Conservation (phyloP, 2,329 filamentous ascomycete genomes). For the Moelleriella libera region DNA sequence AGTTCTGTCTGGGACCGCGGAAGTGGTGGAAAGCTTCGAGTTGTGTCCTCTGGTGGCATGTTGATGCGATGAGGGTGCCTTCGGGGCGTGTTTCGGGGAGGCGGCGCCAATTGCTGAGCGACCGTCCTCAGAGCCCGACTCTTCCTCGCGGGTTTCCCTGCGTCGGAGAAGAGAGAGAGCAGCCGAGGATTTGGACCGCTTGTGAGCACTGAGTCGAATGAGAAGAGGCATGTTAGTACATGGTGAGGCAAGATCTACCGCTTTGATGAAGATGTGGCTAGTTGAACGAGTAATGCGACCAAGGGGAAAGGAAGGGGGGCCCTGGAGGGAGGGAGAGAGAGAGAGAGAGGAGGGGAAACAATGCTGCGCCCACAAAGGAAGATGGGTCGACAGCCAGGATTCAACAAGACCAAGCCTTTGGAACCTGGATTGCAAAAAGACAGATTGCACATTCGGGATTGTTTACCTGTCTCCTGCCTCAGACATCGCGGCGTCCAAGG, state of each 20-base stretch:
- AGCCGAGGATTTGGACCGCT: conserved; percentile 38
- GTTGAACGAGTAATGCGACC: too few species aligned
- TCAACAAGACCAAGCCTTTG: neutral
- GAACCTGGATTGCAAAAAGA: neutral
- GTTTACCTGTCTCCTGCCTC: conserved; percentile 16
- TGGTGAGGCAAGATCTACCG: neutral
- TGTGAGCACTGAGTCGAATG: conserved; percentile 20
- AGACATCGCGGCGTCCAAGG: conserved; percentile 15
- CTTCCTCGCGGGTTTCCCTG: conserved; percentile 34
- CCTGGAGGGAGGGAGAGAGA: neutral
- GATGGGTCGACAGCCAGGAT: neutral
- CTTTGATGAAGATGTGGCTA: too few species aligned
- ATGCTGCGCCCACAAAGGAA: neutral
- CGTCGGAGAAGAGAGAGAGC: conserved; percentile 40
- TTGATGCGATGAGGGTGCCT: conserved; percentile 19
- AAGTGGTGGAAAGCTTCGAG: conserved; percentile 31
- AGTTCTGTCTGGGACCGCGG: conserved; percentile 24
- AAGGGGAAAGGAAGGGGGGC: too few species aligned
- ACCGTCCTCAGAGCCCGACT: conserved; percentile 38
- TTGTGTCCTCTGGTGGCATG: conserved; percentile 24
- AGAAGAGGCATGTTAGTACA: conserved; percentile 1
- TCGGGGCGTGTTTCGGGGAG: conserved; percentile 15
- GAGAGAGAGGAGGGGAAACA: neutral
- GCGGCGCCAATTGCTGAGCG: conserved; percentile 22
- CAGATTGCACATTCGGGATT: neutral